Evolutionary conservation across 2,329 filamentous ascomycete species (phyloP), one percentile per base, ranked within the genome.

Genomic region (Venturia effusa): DNA sequence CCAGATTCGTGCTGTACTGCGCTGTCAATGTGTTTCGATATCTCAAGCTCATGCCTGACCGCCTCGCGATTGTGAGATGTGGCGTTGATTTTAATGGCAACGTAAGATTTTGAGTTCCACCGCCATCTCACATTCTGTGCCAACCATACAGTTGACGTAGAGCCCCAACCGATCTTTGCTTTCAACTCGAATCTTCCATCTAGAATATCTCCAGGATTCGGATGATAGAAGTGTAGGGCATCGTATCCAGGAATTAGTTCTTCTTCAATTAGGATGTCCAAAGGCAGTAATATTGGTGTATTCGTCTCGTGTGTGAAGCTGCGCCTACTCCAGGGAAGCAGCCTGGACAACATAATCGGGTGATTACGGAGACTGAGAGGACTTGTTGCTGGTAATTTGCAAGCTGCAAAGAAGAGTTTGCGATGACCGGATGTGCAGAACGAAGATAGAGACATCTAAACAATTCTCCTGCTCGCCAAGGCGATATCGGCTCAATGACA

Each of bases 71-170:
- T 66, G 32, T 69, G 72, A 64, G 71, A 34, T 73, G 68, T 65
- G 34, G 24, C 40, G 34, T 37, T 37, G 61, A 65, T 65, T 34
- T 75, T 76, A 66, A 75, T 67, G 11, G 74, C 70, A 13, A 75
- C 70, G 67, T 74, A 75, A 64, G 63, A 69, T 32, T 64, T 30
- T 30, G 66, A 65, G 19, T n/a, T 11, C 8, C 4, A 24, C 11
- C 59, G 30, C 37, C 30, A 22, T 24, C 30, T 24, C 32, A n/a
- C 40, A 22, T 78, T 73, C 39, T 70, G 71, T 5, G 75, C 76
- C 17, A 80, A 70, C 76, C 77, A 80, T 22, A 78, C 75, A 0
- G 77, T 80, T 11, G 64, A 65, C 11, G 24, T 30, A 39, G 41
- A 43, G 5, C 64, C 64, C 41, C 41, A 59, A n/a, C 63, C 64